These are phyloP conservation scores for Penicillium decumbens DNA, from an alignment of 2,329 filamentous ascomycete genomes.

Conservation along the genomic window DNA sequence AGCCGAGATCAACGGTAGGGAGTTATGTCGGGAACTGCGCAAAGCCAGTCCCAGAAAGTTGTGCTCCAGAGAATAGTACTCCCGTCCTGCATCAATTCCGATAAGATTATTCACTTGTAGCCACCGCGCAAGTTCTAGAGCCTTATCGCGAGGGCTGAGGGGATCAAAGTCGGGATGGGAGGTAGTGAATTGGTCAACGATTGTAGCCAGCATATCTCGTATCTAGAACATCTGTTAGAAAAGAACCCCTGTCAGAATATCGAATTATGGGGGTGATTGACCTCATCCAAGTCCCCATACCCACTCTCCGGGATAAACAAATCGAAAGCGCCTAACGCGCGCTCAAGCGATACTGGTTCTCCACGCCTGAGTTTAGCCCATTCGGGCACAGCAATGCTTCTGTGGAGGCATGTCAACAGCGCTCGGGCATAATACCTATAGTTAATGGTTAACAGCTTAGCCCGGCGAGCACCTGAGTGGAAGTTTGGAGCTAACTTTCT, in stretches of 20 bases:
- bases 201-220: slow-evolving; percentile 58
- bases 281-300: slow-evolving; percentile 68
- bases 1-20: slow-evolving; percentile 78
- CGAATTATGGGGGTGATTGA: slow-evolving; percentile 33
- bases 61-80: slow-evolving; percentile 77
- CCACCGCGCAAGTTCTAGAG: slow-evolving; percentile 64
- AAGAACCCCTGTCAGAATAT: background rate
- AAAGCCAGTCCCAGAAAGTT: slow-evolving; percentile 82
- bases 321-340: slow-evolving; percentile 76
- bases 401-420: slow-evolving; percentile 73
- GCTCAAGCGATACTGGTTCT: slow-evolving; percentile 60
- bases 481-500: slow-evolving; percentile 47
- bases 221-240: slow-evolving; percentile 47
- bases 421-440: slow-evolving; percentile 68
- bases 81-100: slow-evolving; percentile 62
- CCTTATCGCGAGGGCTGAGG: slow-evolving; percentile 62
- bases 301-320: slow-evolving; percentile 76
- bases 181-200: slow-evolving; percentile 55
- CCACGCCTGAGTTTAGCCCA: slow-evolving; percentile 60
- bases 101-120: slow-evolving; percentile 64
- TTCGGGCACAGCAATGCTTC: slow-evolving; percentile 69
- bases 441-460: slow-evolving; percentile 6
- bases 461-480: slow-evolving; percentile 1
- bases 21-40: slow-evolving; percentile 66
- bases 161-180: slow-evolving; percentile 52